These are phyloP conservation scores for Rhodotorula glutinis DNA, from an alignment of 1,284 basidiomycete species.

Conservation along the genomic window DNA sequence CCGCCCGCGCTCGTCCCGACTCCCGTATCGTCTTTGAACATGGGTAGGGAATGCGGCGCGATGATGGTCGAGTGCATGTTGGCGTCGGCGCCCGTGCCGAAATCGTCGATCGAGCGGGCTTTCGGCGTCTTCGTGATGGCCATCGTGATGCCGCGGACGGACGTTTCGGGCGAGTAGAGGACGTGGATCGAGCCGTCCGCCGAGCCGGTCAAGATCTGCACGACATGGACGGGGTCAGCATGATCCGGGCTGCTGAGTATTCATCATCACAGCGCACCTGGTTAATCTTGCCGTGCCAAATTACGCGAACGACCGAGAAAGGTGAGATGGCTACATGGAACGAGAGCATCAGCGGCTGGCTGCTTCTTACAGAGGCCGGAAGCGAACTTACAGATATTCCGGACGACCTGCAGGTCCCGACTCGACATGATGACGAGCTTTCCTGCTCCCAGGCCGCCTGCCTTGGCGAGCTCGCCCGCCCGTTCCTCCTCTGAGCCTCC, in stretches of 20 bases:
- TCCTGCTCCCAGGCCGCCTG: conserved; percentile 50
- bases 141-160: conserved; percentile 86
- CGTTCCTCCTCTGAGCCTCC: conserved; percentile 60
- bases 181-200: conserved; percentile 86
- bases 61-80: conserved; percentile 61
- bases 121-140: conserved; percentile 62
- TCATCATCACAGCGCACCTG: conserved; percentile 60
- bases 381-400: conserved; percentile 58
- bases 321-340: conserved; percentile 27
- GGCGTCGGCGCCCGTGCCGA: conserved; percentile 53
- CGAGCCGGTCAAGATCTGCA: conserved; percentile 74
- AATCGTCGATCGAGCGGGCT: conserved; percentile 76
- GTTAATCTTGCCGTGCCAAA: conserved; percentile 96
- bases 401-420: conserved; percentile 46
- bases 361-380: background rate
- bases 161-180: conserved; percentile 81
- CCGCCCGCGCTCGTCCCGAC: conserved; percentile 34
- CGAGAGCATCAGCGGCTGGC: background rate
- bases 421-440: conserved; percentile 64
- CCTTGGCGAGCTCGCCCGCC: conserved; percentile 48
- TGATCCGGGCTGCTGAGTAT: too few relatives aligned
- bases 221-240: background rate
- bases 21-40: conserved; percentile 71
- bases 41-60: conserved; percentile 82
- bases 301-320: conserved; percentile 80